Evolutionary conservation across 306 rosid genomes (phyloP), one percentile per base, ranked within the genome.

Genomic region (Trichosanthes cucumerina): DNA sequence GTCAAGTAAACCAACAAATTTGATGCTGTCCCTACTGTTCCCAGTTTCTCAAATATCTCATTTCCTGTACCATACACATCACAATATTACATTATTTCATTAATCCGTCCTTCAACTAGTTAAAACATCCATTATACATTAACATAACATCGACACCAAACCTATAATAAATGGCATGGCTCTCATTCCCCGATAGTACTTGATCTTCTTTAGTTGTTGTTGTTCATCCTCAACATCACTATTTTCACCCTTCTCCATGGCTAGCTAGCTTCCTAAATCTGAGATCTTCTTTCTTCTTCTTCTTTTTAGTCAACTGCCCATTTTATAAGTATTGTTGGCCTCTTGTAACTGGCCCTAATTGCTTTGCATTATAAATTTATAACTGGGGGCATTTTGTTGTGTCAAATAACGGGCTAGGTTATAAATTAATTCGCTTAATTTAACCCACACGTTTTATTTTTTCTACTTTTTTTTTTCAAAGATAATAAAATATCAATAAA

Each of bases 81-180:
- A n/a, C n/a, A n/a, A n/a, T n/a, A n/a, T n/a, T n/a, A n/a, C n/a
- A n/a, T n/a, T n/a, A n/a, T n/a, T n/a, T n/a, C n/a, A n/a, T n/a
- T n/a, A n/a, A n/a, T n/a, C n/a, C 39, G 6, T 36, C 39, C 3
- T 6, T 36, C 44, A 39, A 39, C 9, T 39, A 0, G 44, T 39
- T 39, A 39, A 39, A 6, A 39, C 44, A 39, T n/a, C n/a, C n/a
- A n/a, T 9, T 3, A 36, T 36, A 36, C 39, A 36, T 28, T 28
- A 28, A 28, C 1, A 28, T 1, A 28, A 28, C 6, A 36, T 36
- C 6, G 6, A 5, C n/a, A 36, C 6, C 39, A 80, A 80, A 93
- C 98, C 98, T 82, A 93, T 88, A 79, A 93, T 88, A 75, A 85
- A 87, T 23, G 97, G 97, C 97, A 93, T 93, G 80, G 47, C 81